These are phyloP conservation scores for Citrus inodora DNA, from an alignment of 345 rosid species.

Conservation along the genomic window DNA sequence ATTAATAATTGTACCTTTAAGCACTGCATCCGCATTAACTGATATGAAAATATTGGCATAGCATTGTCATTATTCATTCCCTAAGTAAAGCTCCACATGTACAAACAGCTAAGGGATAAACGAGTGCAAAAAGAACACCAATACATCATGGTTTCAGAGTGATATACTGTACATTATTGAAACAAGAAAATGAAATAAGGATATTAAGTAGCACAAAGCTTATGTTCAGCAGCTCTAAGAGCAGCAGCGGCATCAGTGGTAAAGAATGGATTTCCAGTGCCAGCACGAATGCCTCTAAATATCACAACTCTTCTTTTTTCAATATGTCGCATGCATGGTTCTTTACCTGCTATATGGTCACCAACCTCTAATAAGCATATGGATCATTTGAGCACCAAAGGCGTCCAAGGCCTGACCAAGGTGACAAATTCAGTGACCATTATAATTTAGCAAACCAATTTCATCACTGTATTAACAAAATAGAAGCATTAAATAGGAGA, in stretches of 20 bases:
- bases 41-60: not conserved
- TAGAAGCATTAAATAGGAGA: too few species aligned
- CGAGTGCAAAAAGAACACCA: too few species aligned
- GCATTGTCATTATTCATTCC: not conserved
- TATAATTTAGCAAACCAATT: not conserved
- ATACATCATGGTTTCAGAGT: too few species aligned
- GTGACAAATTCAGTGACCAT: not conserved
- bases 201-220: not conserved
- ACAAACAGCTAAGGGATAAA: not conserved
- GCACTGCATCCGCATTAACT: constrained; percentile 37
- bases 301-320: constrained; percentile 52
- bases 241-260: constrained; percentile 48
- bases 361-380: constrained; percentile 16
- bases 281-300: constrained; percentile 44
- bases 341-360: constrained; percentile 40
- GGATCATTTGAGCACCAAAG: not conserved
- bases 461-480: not conserved
- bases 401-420: not conserved
- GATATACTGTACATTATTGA: not conserved
- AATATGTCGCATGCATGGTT: constrained; percentile 44
- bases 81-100: not conserved
- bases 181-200: not conserved
- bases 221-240: constrained; percentile 46
- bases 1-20: constrained; percentile 37
- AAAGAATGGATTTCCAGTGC: constrained; percentile 43